Percentiles rank a stretch among this genome's conserved stretches.
Evolutionary conservation across 106 monocot genomes (phyloP).

Genomic region (Dendrobium officinale): DNA sequence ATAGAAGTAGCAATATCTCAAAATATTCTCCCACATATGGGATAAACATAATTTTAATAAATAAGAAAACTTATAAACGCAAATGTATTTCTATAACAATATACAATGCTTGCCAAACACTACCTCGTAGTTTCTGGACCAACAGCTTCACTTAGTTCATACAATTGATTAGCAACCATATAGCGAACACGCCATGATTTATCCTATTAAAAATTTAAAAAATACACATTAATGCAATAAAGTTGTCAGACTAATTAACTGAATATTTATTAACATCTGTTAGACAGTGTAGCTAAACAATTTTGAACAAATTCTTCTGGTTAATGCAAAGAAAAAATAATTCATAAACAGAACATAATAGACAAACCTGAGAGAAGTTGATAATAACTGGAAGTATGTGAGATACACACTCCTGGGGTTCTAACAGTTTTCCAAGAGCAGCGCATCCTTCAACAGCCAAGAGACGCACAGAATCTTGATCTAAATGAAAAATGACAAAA

Average conservation of each 20-base stretch:
- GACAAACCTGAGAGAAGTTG: slow-evolving; percentile 76
- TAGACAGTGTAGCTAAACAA: neutral
- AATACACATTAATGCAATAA: neutral
- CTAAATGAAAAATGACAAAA: slow-evolving; percentile 27
- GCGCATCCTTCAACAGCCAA: slow-evolving; percentile 96
- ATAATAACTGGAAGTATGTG: slow-evolving; percentile 87
- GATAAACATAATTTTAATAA: neutral
- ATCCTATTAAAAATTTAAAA: slow-evolving; percentile 44
- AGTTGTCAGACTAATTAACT: neutral
- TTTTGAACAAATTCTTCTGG: neutral
- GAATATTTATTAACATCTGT: neutral
- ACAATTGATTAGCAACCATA: slow-evolving; percentile 97
- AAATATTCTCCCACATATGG: neutral
- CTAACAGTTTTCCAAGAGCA: slow-evolving; percentile 83
- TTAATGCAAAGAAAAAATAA: neutral
- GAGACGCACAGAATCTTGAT: slow-evolving; percentile 91
- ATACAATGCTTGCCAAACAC: neutral
- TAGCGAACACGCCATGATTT: slow-evolving; percentile 98
- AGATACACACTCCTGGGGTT: slow-evolving; percentile 84
- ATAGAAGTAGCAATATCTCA: neutral
- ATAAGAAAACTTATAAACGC: neutral
- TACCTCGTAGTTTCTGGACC: slow-evolving; percentile 8
- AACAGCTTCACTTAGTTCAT: slow-evolving; percentile 97
- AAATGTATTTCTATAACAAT: neutral
- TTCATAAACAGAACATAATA: neutral